A percentile compares a stretch with the other conserved stretches of the same genome.
phyloP scores from a whole-genome alignment of 192 early-diverging fungal genomes.

The Obelidium mucronatum region DNA sequence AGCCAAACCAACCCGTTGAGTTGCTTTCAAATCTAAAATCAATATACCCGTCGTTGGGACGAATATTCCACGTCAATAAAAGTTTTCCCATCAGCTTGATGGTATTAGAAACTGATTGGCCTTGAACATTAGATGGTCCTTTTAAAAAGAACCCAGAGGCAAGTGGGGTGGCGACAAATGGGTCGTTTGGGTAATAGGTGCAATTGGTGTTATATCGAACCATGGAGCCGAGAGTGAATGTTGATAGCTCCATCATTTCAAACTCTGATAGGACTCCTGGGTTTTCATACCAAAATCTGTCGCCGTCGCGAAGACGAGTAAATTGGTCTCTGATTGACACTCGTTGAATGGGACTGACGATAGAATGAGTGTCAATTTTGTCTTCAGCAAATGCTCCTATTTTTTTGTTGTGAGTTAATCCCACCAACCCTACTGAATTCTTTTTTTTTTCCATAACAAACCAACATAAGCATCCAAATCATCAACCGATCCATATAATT shows the following conservation, averaged over 20 bases:
- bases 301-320: no score
- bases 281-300: no score
- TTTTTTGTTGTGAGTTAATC: not conserved
- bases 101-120: slow-evolving; percentile 1
- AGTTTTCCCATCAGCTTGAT: slow-evolving; percentile 30
- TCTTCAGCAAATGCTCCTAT: slow-evolving; percentile 44
- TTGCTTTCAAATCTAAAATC: slow-evolving; percentile 45
- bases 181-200: slow-evolving; percentile 40
- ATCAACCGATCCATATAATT: slow-evolving; percentile 40
- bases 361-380: slow-evolving; percentile 26
- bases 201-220: slow-evolving; percentile 50
- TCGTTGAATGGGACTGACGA: slow-evolving; percentile 49
- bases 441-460: not conserved
- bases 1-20: no score
- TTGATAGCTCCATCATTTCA: slow-evolving; percentile 38
- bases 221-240: slow-evolving; percentile 40
- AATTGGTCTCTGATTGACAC: no score
- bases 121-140: not conserved
- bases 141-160: slow-evolving; percentile 16
- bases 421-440: not conserved
- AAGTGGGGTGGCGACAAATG: slow-evolving; percentile 37
- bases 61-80: slow-evolving; percentile 32
- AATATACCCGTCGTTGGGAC: not conserved
- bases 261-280: slow-evolving; percentile 44
- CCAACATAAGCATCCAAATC: slow-evolving; percentile 53